A percentile compares a stretch with the other conserved stretches of the same genome.
These are phyloP conservation scores for Clonostachys rosea DNA, from an alignment of 2,329 filamentous ascomycete species.

Conservation along the genomic window DNA sequence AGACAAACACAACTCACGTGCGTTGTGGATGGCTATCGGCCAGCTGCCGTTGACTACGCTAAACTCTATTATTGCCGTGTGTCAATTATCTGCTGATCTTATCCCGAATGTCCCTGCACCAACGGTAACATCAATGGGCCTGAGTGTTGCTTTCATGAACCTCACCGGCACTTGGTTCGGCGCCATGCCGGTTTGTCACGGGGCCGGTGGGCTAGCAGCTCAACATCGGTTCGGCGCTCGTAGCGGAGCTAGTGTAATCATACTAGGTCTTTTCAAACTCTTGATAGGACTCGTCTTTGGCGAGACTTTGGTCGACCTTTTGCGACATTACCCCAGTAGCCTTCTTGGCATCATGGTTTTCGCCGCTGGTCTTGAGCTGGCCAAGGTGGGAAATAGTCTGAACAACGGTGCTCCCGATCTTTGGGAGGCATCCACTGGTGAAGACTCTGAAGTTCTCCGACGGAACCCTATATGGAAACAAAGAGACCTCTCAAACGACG, in stretches of 20 bases:
- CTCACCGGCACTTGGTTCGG: conserved; percentile 85
- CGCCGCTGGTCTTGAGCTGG: conserved; percentile 82
- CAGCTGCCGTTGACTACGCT: conserved; percentile 89
- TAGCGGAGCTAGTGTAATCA: conserved; percentile 76
- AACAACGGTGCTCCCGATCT: conserved; percentile 65
- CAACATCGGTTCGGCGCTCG: conserved; percentile 90
- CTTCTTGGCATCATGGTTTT: conserved; percentile 86
- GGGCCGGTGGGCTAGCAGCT: conserved; percentile 83
- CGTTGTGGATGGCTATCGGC: conserved; percentile 64
- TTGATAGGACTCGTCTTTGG: conserved; percentile 72
- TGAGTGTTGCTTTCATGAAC: conserved; percentile 83
- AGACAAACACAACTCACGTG: conserved; percentile 16
- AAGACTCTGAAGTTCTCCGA: conserved; percentile 23
- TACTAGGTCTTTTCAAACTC: conserved; percentile 75
- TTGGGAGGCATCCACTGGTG: conserved; percentile 49
- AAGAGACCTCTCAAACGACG: conserved; percentile 50
- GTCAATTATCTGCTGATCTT: conserved; percentile 72
- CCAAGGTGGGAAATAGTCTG: conserved; percentile 77
- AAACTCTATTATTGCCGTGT: conserved; percentile 88
- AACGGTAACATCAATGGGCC: conserved; percentile 69
- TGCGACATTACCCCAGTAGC: conserved; percentile 69
- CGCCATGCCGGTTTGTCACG: conserved; percentile 93
- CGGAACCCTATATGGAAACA: conserved; percentile 11
- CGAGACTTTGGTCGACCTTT: conserved; percentile 64
- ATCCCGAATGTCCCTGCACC: conserved; percentile 65